Evolutionary conservation across 2,329 filamentous ascomycete species (phyloP).

Genomic region (Claviceps sp.): DNA sequence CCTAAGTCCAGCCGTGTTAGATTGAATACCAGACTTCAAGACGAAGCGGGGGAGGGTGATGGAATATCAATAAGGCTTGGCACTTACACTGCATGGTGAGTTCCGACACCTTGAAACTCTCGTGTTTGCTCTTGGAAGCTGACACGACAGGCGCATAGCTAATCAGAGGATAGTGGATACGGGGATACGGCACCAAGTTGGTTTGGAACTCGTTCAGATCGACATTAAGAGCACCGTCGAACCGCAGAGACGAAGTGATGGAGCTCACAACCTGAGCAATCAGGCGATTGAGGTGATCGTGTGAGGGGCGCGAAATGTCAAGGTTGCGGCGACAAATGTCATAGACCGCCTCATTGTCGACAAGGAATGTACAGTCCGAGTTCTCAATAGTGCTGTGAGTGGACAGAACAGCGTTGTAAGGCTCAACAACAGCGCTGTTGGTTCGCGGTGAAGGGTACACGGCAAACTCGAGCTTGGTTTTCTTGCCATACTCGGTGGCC

Average conservation of each 20-base stretch:
- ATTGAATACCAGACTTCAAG: not conserved
- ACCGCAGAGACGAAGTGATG: slow-evolving; percentile 59
- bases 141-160: slow-evolving; percentile 61
- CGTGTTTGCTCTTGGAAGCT: slow-evolving; percentile 64
- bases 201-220: slow-evolving; percentile 69
- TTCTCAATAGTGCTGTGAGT: slow-evolving; percentile 67
- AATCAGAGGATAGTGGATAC: slow-evolving; percentile 62
- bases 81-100: slow-evolving; percentile 58
- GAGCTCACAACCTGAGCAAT: slow-evolving; percentile 65
- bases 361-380: slow-evolving; percentile 66
- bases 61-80: not conserved
- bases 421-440: slow-evolving; percentile 58
- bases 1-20: slow-evolving; percentile 29
- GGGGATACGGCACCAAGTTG: slow-evolving; percentile 60
- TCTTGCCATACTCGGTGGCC: slow-evolving; percentile 62
- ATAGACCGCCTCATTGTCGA: slow-evolving; percentile 64
- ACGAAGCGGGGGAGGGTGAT: not conserved
- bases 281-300: slow-evolving; percentile 59
- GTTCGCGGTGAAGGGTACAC: slow-evolving; percentile 59
- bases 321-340: slow-evolving; percentile 62
- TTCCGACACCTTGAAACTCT: slow-evolving; percentile 77
- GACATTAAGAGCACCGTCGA: slow-evolving; percentile 60
- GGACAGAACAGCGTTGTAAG: slow-evolving; percentile 60
- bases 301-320: slow-evolving; percentile 54
- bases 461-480: slow-evolving; percentile 64